Conservation (phyloP, 1,284 basidiomycete species). For the Rhodotorula sp. region DNA sequence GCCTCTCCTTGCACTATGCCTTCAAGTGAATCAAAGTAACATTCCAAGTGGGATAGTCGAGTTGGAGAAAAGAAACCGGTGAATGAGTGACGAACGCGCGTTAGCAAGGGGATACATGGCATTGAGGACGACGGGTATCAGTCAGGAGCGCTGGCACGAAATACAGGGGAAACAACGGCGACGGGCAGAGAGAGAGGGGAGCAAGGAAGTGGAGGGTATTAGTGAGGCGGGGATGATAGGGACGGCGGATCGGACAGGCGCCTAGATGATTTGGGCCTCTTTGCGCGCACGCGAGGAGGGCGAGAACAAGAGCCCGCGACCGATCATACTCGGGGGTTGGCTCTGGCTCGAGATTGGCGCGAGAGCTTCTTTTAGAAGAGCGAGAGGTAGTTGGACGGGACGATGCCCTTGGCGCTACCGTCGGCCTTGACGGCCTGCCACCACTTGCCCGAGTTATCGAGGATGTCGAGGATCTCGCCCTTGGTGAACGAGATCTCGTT, state of each 20-base stretch:
- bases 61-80: too few species aligned
- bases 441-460: slow-evolving; percentile 71
- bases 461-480: slow-evolving; percentile 87
- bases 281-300: too few species aligned
- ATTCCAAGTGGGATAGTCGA: not conserved
- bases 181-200: too few species aligned
- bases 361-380: not conserved
- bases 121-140: not conserved
- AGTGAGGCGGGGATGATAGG: too few species aligned
- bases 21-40: not conserved
- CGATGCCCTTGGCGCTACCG: slow-evolving; percentile 72
- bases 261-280: too few species aligned
- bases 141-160: not conserved
- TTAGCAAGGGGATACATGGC: not conserved
- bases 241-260: too few species aligned
- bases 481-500: slow-evolving; percentile 94
- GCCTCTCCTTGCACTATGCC: not conserved
- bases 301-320: too few species aligned
- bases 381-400: slow-evolving; percentile 50
- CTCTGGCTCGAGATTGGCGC: too few species aligned
- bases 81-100: too few species aligned
- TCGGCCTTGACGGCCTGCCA: slow-evolving; percentile 88
- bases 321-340: too few species aligned
- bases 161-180: too few species aligned
- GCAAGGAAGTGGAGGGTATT: too few species aligned